A percentile compares a stretch with the other conserved stretches of the same genome.
phyloP scores from a whole-genome alignment of 768 basidiomycete species.

The Steccherinum ochraceum region DNA sequence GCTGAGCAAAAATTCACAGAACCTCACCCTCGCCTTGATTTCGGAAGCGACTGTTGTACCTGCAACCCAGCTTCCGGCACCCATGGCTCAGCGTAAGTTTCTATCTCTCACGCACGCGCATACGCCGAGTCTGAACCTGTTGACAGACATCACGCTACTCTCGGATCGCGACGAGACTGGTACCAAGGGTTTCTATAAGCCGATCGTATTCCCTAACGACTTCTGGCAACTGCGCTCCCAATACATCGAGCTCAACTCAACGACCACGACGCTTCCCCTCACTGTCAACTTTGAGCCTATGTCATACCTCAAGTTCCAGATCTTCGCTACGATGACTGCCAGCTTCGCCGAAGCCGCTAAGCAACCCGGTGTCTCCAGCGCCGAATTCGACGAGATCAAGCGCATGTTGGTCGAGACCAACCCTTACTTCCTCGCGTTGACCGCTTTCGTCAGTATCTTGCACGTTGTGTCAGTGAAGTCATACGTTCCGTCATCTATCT shows the following conservation, averaged over 20 bases:
- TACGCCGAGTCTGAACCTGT: constrained; percentile 4
- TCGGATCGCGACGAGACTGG: constrained; percentile 61
- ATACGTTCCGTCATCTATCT: too few relatives aligned
- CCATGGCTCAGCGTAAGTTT: constrained; percentile 55
- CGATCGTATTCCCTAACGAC: constrained; percentile 89
- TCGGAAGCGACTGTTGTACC: constrained; percentile 59
- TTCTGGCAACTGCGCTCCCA: constrained; percentile 89
- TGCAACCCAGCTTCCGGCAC: constrained; percentile 48
- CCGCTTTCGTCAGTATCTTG: constrained; percentile 77
- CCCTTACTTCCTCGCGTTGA: constrained; percentile 82
- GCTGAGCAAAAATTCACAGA: constrained; percentile 35
- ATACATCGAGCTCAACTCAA: constrained; percentile 79
- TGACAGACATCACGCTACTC: constrained; percentile 58
- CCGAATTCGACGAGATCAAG: constrained; percentile 93
- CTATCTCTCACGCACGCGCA: not conserved
- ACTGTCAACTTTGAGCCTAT: constrained; percentile 81
- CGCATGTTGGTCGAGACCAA: constrained; percentile 87
- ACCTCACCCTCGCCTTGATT: constrained; percentile 81
- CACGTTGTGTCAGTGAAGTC: constrained; percentile 77
- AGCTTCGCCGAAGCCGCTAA: constrained; percentile 86
- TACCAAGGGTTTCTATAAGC: constrained; percentile 69
- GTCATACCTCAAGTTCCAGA: constrained; percentile 81
- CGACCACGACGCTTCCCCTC: constrained; percentile 72
- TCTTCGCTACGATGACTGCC: constrained; percentile 78
- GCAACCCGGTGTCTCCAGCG: constrained; percentile 47